phyloP scores from a whole-genome alignment of 1,139 yeast species.

The Candida tetrigidarum region DNA sequence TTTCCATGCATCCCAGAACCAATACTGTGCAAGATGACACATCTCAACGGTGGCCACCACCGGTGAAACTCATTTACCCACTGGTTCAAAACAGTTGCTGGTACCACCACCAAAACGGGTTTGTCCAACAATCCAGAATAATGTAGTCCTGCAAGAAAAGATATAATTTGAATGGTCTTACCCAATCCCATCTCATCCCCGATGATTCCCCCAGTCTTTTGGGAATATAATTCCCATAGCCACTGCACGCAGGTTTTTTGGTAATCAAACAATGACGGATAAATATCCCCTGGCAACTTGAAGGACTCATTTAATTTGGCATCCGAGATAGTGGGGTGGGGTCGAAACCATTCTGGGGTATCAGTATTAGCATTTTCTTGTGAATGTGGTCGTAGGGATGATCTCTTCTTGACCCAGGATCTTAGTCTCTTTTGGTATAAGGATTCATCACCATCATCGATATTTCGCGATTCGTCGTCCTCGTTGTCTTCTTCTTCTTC shows the following conservation, averaged over 20 bases:
- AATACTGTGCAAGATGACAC: slow-evolving; percentile 86
- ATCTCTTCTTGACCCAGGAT: slow-evolving; percentile 60
- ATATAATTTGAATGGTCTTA: slow-evolving; percentile 88
- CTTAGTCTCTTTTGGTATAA: slow-evolving; percentile 61
- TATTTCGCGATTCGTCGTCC: slow-evolving; percentile 27
- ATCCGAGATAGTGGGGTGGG: slow-evolving; percentile 81
- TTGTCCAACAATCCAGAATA: slow-evolving; percentile 74
- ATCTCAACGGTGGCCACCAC: slow-evolving; percentile 98
- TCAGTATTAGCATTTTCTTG: slow-evolving; percentile 20
- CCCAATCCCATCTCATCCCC: slow-evolving; percentile 99
- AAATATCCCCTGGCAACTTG: slow-evolving; percentile 88
- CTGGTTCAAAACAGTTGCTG: slow-evolving; percentile 94
- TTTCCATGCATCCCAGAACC: slow-evolving; percentile 78
- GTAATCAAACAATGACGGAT: slow-evolving; percentile 84
- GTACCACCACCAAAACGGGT: slow-evolving; percentile 89
- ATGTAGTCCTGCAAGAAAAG: slow-evolving; percentile 89
- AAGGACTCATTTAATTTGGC: slow-evolving; percentile 72
- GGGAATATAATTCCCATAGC: slow-evolving; percentile 82
- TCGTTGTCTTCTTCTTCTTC: slow-evolving; percentile 18
- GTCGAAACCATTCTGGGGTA: slow-evolving; percentile 67
- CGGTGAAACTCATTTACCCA: slow-evolving; percentile 96
- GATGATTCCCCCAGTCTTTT: slow-evolving; percentile 89
- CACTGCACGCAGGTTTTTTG: slow-evolving; percentile 91
- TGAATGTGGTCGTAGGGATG: slow-evolving; percentile 34
- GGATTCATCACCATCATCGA: slow-evolving; percentile 82